Evolutionary conservation across 768 basidiomycete species (phyloP).

Genomic region (Collybia mongolica): DNA sequence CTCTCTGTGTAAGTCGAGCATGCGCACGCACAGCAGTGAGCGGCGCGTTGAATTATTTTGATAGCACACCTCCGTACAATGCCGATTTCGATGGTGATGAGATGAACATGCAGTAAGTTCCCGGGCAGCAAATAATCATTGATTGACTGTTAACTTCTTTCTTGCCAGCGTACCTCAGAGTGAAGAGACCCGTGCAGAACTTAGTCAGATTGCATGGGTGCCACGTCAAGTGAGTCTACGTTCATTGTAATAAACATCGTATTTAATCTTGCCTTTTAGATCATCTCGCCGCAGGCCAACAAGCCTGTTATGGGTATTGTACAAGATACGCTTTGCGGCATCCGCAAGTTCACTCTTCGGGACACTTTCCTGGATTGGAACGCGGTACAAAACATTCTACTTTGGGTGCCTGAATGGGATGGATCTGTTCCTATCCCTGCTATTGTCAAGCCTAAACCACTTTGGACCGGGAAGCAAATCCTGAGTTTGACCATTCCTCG

Average conservation of each 20-base stretch:
- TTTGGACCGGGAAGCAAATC: slow-evolving; percentile 98
- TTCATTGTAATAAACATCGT: background rate
- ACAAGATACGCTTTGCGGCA: slow-evolving; percentile 96
- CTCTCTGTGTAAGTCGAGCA: slow-evolving; percentile 83
- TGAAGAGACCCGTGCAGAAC: slow-evolving; percentile 96
- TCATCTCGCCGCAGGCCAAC: slow-evolving; percentile 99
- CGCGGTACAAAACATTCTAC: slow-evolving; percentile 93
- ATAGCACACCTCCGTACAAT: slow-evolving; percentile 93
- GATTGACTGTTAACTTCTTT: too few species aligned
- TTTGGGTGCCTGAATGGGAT: slow-evolving; percentile 99
- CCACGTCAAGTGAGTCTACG: slow-evolving; percentile 74
- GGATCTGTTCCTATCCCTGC: slow-evolving; percentile 89
- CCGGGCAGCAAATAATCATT: background rate
- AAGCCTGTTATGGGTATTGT: slow-evolving; percentile 99
- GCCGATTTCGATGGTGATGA: slow-evolving; percentile 99
- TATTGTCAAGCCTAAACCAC: slow-evolving; percentile 93
- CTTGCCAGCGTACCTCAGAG: slow-evolving; percentile 85
- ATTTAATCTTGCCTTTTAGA: slow-evolving; percentile 45
- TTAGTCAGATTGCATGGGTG: slow-evolving; percentile 99
- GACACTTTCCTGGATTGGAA: slow-evolving; percentile 96
- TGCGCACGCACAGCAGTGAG: slow-evolving; percentile 14
- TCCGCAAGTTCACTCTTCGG: slow-evolving; percentile 95
- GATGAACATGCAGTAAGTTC: slow-evolving; percentile 99
- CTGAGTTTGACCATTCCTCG: slow-evolving; percentile 89
- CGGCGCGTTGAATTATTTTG: slow-evolving; percentile 24